Evolutionary conservation across 106 monocot species (phyloP).

Genomic region (Alisma plantagoaquatica): DNA sequence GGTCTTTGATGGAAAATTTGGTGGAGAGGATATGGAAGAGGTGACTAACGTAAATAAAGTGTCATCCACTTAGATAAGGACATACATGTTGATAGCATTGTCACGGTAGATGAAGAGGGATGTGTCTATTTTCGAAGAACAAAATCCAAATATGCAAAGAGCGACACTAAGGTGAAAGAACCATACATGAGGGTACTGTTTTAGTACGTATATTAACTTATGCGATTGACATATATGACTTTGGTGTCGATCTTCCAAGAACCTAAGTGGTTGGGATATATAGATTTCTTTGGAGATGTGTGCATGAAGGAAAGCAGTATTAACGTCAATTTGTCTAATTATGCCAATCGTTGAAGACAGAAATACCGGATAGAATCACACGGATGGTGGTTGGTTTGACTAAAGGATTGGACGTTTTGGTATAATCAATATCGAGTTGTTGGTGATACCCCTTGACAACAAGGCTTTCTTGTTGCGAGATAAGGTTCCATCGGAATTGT

Average conservation of each 20-base stretch:
- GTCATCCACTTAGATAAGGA: conserved; percentile 4
- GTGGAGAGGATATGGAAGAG: background rate
- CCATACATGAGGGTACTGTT: background rate
- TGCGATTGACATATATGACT: background rate
- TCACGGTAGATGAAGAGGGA: background rate
- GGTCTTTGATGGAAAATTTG: background rate
- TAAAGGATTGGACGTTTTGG: background rate
- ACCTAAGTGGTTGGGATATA: background rate
- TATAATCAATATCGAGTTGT: background rate
- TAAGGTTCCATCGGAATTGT: background rate
- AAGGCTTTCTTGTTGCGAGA: no score
- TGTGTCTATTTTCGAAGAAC: background rate
- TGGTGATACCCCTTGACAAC: conserved; percentile 1
- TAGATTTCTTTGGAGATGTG: background rate
- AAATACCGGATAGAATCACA: background rate
- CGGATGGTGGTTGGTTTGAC: conserved; percentile 5
- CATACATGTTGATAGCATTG: background rate
- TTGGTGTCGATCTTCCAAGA: background rate
- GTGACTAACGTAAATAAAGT: background rate
- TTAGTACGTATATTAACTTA: background rate
- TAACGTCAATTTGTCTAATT: background rate
- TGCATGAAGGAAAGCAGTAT: background rate
- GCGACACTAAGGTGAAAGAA: background rate
- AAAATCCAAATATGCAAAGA: background rate
- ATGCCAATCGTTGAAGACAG: background rate